Evolutionary conservation across 2,329 filamentous ascomycete genomes (phyloP), one percentile per base, ranked within the genome.

Genomic region (Beauveria caledonica): DNA sequence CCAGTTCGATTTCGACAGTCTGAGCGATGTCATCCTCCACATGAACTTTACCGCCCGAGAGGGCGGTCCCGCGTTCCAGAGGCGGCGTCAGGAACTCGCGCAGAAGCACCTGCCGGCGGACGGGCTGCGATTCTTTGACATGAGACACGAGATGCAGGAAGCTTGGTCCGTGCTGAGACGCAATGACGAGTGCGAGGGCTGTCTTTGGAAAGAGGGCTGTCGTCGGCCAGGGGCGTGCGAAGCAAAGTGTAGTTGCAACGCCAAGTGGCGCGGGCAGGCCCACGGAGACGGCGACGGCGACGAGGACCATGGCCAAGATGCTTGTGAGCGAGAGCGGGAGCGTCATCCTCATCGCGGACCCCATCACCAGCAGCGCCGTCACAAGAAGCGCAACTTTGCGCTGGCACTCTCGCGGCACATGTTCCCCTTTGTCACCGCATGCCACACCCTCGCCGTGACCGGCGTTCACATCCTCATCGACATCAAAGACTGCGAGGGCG

Each of bases 11-110:
- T 73, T 71, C 64, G 46, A 62, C 5, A 66, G 66, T 25, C 69
- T 76, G 44, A 62, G 52, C 19, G 74, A 76, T 58, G 65, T 75
- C 1, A 59, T 74, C 2, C 27, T 76, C n/a, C 66, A 71, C 17
- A n/a, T 76, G 3, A 60, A 62, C 0, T 76, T 75, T 64, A 76
- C 71, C 13, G 63, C 71, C 7, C 55, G 63, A 17, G 66, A 71
- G 3, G 72, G 71, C 29, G 71, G 71, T 39, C 52, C 53, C 17
- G 55, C 59, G 27, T 62, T 59, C 39, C 29, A 23, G 39, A 53
- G 27, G 23, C 25, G 54, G 33, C 29, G 60, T 15, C 53, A 49
- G 17, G 33, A 50, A 11, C 5, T 50, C 21, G 60, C 60, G 33
- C 55, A 62, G n/a, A 33, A 54, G 33, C 54, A 51, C 39, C 45